These are phyloP conservation scores for Halophytophthora batemanensis DNA, from an alignment of 352 stramenopile species.

Conservation along the genomic window DNA sequence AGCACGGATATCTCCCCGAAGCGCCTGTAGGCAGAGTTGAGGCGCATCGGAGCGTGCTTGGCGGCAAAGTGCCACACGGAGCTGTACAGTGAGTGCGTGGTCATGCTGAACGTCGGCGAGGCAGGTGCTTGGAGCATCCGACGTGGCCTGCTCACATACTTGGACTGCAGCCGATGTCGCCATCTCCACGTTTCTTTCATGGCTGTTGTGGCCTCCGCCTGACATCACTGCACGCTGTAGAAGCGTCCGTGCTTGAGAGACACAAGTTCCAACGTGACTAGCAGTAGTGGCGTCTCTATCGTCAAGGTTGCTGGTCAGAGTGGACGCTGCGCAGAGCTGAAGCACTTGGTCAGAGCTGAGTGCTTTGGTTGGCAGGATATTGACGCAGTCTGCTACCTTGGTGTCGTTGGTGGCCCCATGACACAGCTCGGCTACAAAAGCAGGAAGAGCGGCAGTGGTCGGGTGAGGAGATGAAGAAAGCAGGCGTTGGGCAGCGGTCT, in stretches of 20 bases:
- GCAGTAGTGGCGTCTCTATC: slow-evolving; percentile 1
- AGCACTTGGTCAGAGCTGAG: slow-evolving; percentile 22
- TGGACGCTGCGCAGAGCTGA: slow-evolving; percentile 25
- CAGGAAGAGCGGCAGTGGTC: slow-evolving; percentile 2
- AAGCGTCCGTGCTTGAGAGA: slow-evolving; percentile 13
- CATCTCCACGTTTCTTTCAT: slow-evolving; percentile 12
- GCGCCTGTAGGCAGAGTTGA: slow-evolving; percentile 21
- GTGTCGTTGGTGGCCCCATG: slow-evolving; percentile 17
- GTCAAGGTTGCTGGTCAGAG: slow-evolving; percentile 5
- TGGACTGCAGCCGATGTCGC: slow-evolving; percentile 19
- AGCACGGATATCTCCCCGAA: slow-evolving; percentile 27
- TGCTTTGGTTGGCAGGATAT: slow-evolving; percentile 11
- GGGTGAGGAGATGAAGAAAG: slow-evolving; percentile 8
- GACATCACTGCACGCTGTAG: slow-evolving; percentile 11
- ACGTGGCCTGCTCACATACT: slow-evolving; percentile 29
- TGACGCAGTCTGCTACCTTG: slow-evolving; percentile 27
- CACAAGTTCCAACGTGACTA: slow-evolving; percentile 20
- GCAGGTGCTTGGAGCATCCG: slow-evolving; percentile 32
- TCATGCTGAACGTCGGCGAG: slow-evolving; percentile 27
- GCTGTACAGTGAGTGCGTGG: slow-evolving; percentile 13
- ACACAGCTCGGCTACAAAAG: slow-evolving; percentile 30
- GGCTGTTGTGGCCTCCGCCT: slow-evolving; percentile 3
- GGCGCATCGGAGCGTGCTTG: slow-evolving; percentile 18
- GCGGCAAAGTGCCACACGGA: slow-evolving; percentile 27
- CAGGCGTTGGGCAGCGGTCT: slow-evolving; percentile 4